A percentile compares a stretch with the other conserved stretches of the same genome.
Evolutionary conservation across 2,329 filamentous ascomycete genomes (phyloP).

Genomic region (Beauveria sp.): DNA sequence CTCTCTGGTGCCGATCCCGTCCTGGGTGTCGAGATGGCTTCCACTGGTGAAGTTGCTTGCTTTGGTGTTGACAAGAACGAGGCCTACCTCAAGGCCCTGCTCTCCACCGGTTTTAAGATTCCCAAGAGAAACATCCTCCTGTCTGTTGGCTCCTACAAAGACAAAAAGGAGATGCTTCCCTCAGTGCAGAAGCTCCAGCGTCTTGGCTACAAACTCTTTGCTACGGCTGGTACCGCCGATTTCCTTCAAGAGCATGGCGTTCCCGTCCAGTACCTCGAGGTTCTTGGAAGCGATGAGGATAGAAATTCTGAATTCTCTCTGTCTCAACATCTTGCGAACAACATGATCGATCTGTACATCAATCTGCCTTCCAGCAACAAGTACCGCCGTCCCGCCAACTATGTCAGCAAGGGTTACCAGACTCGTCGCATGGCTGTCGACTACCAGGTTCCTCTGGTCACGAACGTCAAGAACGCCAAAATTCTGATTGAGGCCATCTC

Average conservation of each 20-base stretch:
- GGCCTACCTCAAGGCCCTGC: slow-evolving; percentile 90
- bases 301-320: slow-evolving; percentile 95
- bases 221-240: slow-evolving; percentile 92
- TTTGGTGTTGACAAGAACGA: slow-evolving; percentile 96
- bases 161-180: slow-evolving; percentile 95
- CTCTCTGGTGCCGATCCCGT: slow-evolving; percentile 94
- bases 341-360: slow-evolving; percentile 97
- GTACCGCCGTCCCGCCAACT: slow-evolving; percentile 92
- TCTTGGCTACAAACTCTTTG: slow-evolving; percentile 91
- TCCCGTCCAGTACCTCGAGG: slow-evolving; percentile 87
- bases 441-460: slow-evolving; percentile 91
- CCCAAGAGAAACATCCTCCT: slow-evolving; percentile 92
- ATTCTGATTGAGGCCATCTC: slow-evolving; percentile 91
- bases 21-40: slow-evolving; percentile 97
- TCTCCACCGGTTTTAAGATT: slow-evolving; percentile 93
- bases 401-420: slow-evolving; percentile 96
- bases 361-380: slow-evolving; percentile 98
- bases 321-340: slow-evolving; percentile 93
- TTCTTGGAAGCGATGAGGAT: slow-evolving; percentile 70
- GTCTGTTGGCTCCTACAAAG: slow-evolving; percentile 94
- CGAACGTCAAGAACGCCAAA: slow-evolving; percentile 99
- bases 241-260: slow-evolving; percentile 91
- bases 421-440: slow-evolving; percentile 97
- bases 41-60: slow-evolving; percentile 94
- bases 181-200: slow-evolving; percentile 84